Conservation (phyloP, 805 yeast species). For the Wickerhamomyces subpelliculosus region DNA sequence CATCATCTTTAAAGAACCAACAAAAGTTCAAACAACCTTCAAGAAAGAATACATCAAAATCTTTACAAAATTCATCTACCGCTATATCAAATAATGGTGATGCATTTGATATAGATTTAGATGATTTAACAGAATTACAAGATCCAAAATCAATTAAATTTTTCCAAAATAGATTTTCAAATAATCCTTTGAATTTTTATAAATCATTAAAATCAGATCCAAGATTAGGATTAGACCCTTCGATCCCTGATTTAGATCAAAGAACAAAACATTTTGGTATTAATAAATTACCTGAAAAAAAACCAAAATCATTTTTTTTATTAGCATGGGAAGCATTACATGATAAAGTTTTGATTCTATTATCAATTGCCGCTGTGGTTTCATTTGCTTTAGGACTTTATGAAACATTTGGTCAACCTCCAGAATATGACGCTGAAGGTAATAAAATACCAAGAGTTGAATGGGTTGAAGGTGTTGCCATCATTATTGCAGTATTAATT, state of each 20-base stretch:
- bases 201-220: slow-evolving; percentile 30
- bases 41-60: background rate
- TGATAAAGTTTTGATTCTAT: slow-evolving; percentile 82
- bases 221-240: slow-evolving; percentile 33
- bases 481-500: slow-evolving; percentile 81
- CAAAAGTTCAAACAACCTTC: background rate
- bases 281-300: slow-evolving; percentile 65
- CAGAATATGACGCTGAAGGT: slow-evolving; percentile 74
- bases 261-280: slow-evolving; percentile 54
- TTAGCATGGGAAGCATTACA: slow-evolving; percentile 80
- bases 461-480: slow-evolving; percentile 99
- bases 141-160: slow-evolving; percentile 53
- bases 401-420: slow-evolving; percentile 82
- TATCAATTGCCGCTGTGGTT: slow-evolving; percentile 80
- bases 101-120: slow-evolving; percentile 10
- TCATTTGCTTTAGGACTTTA: slow-evolving; percentile 88
- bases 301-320: slow-evolving; percentile 58
- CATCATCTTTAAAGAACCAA: background rate
- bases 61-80: background rate
- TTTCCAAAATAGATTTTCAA: slow-evolving; percentile 11
- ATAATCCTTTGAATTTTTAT: slow-evolving; percentile 17
- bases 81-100: too few species aligned
- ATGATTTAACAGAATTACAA: slow-evolving; percentile 41
- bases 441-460: slow-evolving; percentile 75
- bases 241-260: slow-evolving; percentile 23